Base-by-base conservation (phyloP, 2,329 filamentous ascomycete genomes). In the Phialophora chinensis region DNA sequence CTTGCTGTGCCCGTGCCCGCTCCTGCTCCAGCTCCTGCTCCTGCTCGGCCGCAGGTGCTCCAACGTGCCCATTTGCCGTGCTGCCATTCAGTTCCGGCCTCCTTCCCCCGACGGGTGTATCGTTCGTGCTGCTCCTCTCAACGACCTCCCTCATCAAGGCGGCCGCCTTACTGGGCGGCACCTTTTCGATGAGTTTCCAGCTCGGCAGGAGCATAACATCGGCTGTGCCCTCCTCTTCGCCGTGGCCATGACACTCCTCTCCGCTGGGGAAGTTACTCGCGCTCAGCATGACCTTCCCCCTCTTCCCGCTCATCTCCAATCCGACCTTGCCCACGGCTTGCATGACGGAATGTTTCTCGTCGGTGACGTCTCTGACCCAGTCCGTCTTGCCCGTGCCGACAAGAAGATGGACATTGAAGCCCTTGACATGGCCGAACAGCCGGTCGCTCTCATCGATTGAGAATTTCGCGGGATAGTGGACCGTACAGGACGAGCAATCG, bases 371-470 rank as follows among this genome's bases (percentile, higher is more conserved):
- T 67, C 91, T 82, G 75, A 94, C 90, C 95, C 95, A 99, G 79
- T 99, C 95, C 29, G 89, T 86, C 86, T 97, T 97, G 68, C 93
- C 92, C n/a, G 95, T 99, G 27, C 92, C 95, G 17, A 98, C 92
- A 35, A 99, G 82, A 68, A 97, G 77, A 79, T 99, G 95, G 23
- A 93, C 95, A 74, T 87, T 89, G 91, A 92, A 98, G 42, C 88
- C 92, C 75, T 92, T 91, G 69, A 97, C 86, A 66, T 91, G 84
- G 0, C 94, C 95, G 76, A 96, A 98, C 57, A 99, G 81, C 73
- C 88, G 82, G 75, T 97, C 92, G 6, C 84, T 81, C 77, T 90
- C 86, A 65, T 98, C 91, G 63, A 97, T 87, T 3, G 82, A 82
- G 75, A 87, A 90, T 71, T 86, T 87, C 74, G 89, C 88, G 44